phyloP scores from a whole-genome alignment of 768 basidiomycete genomes.

The Auriscalpium microsporum region DNA sequence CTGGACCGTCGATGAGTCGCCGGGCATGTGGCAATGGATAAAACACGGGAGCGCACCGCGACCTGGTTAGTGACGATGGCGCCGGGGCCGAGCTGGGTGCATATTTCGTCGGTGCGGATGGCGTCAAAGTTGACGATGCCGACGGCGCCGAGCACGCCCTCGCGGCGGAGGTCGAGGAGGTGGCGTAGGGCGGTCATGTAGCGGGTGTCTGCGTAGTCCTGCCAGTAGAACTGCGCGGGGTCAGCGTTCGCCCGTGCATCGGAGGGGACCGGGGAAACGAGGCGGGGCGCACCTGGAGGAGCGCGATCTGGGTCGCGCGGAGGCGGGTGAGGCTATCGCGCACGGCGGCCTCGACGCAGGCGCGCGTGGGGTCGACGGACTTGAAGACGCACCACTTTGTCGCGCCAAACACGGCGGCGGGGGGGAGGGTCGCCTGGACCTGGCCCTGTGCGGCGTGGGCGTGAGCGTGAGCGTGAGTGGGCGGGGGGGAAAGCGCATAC shows the following conservation, averaged over 20 bases:
- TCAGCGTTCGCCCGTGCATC: neutral
- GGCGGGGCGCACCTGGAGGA: conserved; percentile 52
- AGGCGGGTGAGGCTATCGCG: conserved; percentile 65
- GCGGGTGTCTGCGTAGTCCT: conserved; percentile 47
- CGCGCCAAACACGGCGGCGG: conserved; percentile 49
- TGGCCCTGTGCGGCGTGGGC: conserved; percentile 46
- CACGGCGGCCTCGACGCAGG: conserved; percentile 52
- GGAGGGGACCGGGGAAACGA: neutral
- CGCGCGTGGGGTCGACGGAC: conserved; percentile 38
- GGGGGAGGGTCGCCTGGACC: conserved; percentile 42
- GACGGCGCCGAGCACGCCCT: conserved; percentile 53
- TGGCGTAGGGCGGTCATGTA: conserved; percentile 42
- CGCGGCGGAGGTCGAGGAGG: conserved; percentile 49
- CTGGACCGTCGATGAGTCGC: conserved; percentile 27
- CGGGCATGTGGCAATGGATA: neutral
- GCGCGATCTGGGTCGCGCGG: conserved; percentile 49
- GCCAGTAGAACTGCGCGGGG: conserved; percentile 64
- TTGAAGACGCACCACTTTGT: conserved; percentile 87
- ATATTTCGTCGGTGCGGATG: conserved; percentile 68
- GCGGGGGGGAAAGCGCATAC: conserved; percentile 28
- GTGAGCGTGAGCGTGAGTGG: neutral
- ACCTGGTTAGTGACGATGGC: conserved; percentile 77
- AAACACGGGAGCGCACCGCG: conserved; percentile 45
- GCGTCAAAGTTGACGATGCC: conserved; percentile 82
- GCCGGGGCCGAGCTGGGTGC: conserved; percentile 61